Percentiles rank a stretch among this genome's conserved stretches.
These are phyloP conservation scores for Fraxinus velutina DNA, from an alignment of 305 asterid genomes.

Conservation along the genomic window DNA sequence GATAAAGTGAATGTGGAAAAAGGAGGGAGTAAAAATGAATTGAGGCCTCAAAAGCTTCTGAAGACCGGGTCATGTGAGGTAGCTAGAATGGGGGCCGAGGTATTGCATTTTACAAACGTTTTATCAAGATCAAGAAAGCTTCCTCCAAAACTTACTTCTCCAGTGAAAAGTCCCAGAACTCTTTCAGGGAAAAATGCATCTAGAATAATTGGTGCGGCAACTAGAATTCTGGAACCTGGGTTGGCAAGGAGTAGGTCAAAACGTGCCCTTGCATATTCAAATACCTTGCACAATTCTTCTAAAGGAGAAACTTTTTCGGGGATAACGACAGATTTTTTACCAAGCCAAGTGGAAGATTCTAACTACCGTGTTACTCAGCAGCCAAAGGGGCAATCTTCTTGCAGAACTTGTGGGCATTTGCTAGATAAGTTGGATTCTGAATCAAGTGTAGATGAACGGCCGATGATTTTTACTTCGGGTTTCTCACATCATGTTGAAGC, in stretches of 20 bases:
- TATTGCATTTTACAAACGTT: constrained; percentile 60
- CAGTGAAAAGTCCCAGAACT: constrained; percentile 65
- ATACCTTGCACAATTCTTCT: constrained; percentile 24
- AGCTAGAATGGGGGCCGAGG: constrained; percentile 56
- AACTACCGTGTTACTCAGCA: constrained; percentile 26
- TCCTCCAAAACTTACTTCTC: constrained; percentile 59
- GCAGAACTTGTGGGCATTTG: constrained; percentile 57
- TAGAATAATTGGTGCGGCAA: constrained; percentile 76
- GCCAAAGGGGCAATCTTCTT: constrained; percentile 36
- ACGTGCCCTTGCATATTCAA: constrained; percentile 53
- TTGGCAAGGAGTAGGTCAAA: constrained; percentile 52
- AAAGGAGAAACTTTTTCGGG: constrained; percentile 26
- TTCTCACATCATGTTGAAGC: constrained; percentile 28
- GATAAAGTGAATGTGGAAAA: constrained; percentile 39
- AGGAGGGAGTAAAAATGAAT: constrained; percentile 50
- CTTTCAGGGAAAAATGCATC: constrained; percentile 58
- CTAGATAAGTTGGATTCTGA: constrained; percentile 32
- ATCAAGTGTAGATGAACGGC: constrained; percentile 26
- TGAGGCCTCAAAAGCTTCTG: constrained; percentile 87
- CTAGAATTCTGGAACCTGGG: constrained; percentile 82
- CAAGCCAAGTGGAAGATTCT: constrained; percentile 28
- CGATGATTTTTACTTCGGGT: constrained; percentile 28
- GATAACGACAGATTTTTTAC: constrained; percentile 20
- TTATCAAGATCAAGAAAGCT: constrained; percentile 66
- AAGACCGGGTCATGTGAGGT: constrained; percentile 59